phyloP scores from a whole-genome alignment of 2,329 filamentous ascomycete genomes.

The Apiospora kogelbergensis region DNA sequence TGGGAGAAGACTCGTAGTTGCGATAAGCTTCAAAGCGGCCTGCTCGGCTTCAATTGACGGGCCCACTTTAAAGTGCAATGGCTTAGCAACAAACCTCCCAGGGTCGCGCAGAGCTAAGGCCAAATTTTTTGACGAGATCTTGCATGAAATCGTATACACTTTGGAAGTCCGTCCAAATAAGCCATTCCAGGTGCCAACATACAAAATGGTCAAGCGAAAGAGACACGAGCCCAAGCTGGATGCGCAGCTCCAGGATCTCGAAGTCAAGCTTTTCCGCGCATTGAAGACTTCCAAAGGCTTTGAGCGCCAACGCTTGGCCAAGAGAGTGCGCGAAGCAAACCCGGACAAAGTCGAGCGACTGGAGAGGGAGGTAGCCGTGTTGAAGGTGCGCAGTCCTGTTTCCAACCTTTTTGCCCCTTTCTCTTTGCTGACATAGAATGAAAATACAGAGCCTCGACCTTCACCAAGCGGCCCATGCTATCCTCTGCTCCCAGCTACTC shows the following conservation, averaged over 20 bases:
- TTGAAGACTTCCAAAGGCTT: slow-evolving; percentile 74
- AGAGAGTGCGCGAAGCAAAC: slow-evolving; percentile 51
- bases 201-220: slow-evolving; percentile 59
- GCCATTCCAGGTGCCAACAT: slow-evolving; percentile 18
- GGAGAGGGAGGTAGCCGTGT: slow-evolving; percentile 57
- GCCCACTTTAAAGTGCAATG: not conserved
- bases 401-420: slow-evolving; percentile 9
- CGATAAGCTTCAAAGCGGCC: not conserved
- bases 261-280: slow-evolving; percentile 62
- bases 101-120: not conserved
- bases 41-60: too few relatives aligned
- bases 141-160: slow-evolving; percentile 3
- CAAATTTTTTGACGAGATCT: not conserved
- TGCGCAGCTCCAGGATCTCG: slow-evolving; percentile 52
- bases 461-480: slow-evolving; percentile 55
- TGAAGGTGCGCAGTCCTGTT: slow-evolving; percentile 46
- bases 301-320: slow-evolving; percentile 74
- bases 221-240: slow-evolving; percentile 46
- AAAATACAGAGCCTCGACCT: slow-evolving; percentile 52
- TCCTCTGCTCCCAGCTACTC: slow-evolving; percentile 54
- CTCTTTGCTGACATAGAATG: slow-evolving; percentile 12
- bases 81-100: not conserved
- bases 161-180: slow-evolving; percentile 18
- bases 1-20: not conserved
- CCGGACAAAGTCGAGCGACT: slow-evolving; percentile 57